These are phyloP conservation scores for Creolimax fragrantissima DNA, from an alignment of 78 protist species.

Conservation along the genomic window DNA sequence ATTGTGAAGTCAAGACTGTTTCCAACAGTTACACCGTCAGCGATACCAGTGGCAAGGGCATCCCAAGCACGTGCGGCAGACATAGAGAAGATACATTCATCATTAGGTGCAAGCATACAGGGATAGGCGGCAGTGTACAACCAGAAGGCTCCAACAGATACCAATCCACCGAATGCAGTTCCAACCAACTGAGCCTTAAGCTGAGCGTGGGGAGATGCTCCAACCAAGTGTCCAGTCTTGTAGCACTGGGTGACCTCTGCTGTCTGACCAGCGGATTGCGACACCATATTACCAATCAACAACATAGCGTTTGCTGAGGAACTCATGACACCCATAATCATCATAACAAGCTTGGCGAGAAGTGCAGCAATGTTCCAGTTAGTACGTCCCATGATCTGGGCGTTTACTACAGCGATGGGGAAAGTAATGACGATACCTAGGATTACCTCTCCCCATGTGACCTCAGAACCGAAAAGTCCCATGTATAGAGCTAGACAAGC, in stretches of 20 bases:
- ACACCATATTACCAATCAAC: conserved; percentile 8
- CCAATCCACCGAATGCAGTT: background rate
- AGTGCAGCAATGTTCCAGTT: conserved; percentile 13
- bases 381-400: conserved; percentile 20
- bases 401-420: conserved; percentile 9
- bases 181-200: conserved; percentile 10
- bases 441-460: background rate
- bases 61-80: conserved; percentile 13
- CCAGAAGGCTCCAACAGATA: background rate
- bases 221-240: conserved; percentile 25
- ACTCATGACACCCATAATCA: conserved; percentile 8
- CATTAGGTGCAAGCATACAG: background rate
- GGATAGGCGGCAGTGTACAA: conserved; percentile 21
- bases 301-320: background rate
- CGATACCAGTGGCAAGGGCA: background rate
- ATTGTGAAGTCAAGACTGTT: background rate
- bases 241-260: background rate
- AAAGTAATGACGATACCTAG: background rate
- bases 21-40: background rate
- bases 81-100: background rate
- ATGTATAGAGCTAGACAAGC: background rate
- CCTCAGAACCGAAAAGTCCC: background rate
- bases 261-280: conserved; percentile 6
- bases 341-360: conserved; percentile 17
- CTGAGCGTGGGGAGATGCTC: conserved; percentile 27